Conservation (phyloP, 371 early-diverging fungal genomes). For the Apophysomyces trapeziformis region DNA sequence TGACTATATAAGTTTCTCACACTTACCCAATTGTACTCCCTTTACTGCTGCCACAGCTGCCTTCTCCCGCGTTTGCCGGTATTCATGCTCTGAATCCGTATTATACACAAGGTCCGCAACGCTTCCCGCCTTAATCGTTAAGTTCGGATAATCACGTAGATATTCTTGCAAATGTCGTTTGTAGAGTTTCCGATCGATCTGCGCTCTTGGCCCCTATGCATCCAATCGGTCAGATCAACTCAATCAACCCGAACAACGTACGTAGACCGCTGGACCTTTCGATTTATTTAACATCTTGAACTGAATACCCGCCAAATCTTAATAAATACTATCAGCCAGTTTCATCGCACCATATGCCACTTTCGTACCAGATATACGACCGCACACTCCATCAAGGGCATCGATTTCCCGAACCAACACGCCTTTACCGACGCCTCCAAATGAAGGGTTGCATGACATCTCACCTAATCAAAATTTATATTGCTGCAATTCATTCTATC, state of each 20-base stretch:
- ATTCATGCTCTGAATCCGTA: constrained; percentile 35
- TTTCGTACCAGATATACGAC: constrained; percentile 71
- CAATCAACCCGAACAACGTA: constrained; percentile 19
- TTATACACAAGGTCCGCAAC: constrained; percentile 75
- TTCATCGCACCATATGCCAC: not conserved
- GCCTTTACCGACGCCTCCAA: constrained; percentile 90
- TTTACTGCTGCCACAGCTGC: constrained; percentile 38
- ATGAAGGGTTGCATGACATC: constrained; percentile 90
- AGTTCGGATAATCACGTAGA: constrained; percentile 68
- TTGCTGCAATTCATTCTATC: not conserved
- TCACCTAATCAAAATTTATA: constrained; percentile 58
- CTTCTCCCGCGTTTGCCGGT: constrained; percentile 27
- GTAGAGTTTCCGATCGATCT: constrained; percentile 83
- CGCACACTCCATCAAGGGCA: constrained; percentile 86
- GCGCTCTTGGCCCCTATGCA: constrained; percentile 77
- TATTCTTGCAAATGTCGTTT: constrained; percentile 74
- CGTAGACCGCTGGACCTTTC: constrained; percentile 89
- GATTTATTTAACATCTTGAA: constrained; percentile 86
- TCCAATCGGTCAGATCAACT: not conserved
- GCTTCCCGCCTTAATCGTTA: constrained; percentile 71
- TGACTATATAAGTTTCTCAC: not conserved
- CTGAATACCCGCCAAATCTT: constrained; percentile 84
- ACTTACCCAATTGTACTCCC: constrained; percentile 46
- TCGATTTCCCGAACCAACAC: constrained; percentile 83
- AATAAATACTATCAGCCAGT: not conserved